Evolutionary conservation across 108 stramenopile species (phyloP).

Genomic region (Cyclostephanos tholiformis): DNA sequence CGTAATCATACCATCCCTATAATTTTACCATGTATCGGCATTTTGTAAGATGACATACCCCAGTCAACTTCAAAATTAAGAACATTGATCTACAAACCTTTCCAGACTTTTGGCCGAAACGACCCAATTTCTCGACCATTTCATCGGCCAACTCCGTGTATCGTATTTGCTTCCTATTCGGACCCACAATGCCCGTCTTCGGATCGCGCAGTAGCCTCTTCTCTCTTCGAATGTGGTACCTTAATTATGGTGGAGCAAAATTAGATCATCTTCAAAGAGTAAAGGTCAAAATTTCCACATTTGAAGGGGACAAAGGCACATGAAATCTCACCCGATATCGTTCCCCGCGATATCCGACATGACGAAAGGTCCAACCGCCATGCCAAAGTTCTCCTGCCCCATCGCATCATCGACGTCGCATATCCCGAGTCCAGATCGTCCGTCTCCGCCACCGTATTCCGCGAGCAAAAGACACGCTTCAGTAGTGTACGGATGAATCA

Average conservation of each 20-base stretch:
- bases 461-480: slow-evolving; percentile 75
- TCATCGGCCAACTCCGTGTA: slow-evolving; percentile 91
- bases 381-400: slow-evolving; percentile 65
- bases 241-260: background rate
- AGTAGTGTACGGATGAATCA: slow-evolving; percentile 85
- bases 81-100: slow-evolving; percentile 45
- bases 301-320: slow-evolving; percentile 5
- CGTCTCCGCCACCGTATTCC: slow-evolving; percentile 50
- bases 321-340: slow-evolving; percentile 76
- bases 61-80: slow-evolving; percentile 11
- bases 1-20: slow-evolving; percentile 90
- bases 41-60: background rate
- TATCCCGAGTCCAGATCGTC: slow-evolving; percentile 59
- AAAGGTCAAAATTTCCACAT: slow-evolving; percentile 4
- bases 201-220: slow-evolving; percentile 66
- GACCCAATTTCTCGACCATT: slow-evolving; percentile 79
- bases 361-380: slow-evolving; percentile 88
- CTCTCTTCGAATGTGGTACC: slow-evolving; percentile 79
- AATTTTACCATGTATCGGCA: background rate
- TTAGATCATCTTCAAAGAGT: background rate
- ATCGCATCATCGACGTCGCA: slow-evolving; percentile 77
- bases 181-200: slow-evolving; percentile 47
- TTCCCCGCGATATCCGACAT: slow-evolving; percentile 96
- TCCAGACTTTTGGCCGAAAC: slow-evolving; percentile 89
- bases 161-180: slow-evolving; percentile 62